A percentile compares a stretch with the other conserved stretches of the same genome.
Evolutionary conservation across 208 protist species (phyloP).

Genomic region (Wallacemonas sp.): DNA sequence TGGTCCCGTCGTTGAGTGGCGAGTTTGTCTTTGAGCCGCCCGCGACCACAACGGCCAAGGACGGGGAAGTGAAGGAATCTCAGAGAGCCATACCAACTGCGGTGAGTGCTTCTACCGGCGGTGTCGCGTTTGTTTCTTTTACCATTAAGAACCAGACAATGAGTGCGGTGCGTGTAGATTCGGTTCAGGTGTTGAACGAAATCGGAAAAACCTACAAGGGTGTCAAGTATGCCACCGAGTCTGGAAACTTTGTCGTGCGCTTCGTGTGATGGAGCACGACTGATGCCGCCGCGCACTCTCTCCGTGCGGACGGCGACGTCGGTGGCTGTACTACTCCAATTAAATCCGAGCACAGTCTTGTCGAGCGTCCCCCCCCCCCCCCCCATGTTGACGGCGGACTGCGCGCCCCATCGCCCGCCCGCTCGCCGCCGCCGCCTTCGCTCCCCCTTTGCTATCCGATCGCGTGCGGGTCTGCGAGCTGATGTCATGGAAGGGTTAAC

Average conservation of each 20-base stretch:
- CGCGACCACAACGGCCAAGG: neutral
- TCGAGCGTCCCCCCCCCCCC: too few species aligned
- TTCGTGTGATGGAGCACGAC: constrained; percentile 35
- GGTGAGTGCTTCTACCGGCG: constrained; percentile 21
- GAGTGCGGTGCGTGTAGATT: constrained; percentile 76
- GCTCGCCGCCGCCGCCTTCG: too few species aligned
- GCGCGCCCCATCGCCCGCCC: too few species aligned
- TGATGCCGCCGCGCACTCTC: neutral
- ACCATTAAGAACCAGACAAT: constrained; percentile 71
- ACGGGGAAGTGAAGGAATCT: neutral
- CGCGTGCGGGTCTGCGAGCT: too few species aligned
- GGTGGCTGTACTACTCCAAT: too few species aligned
- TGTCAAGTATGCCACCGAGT: constrained; percentile 78
- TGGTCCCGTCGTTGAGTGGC: constrained; percentile 67
- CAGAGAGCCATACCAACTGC: neutral
- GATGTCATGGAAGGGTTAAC: too few species aligned
- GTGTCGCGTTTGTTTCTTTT: constrained; percentile 63
- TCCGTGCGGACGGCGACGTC: neutral
- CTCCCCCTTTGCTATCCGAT: too few species aligned
- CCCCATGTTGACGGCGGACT: too few species aligned
- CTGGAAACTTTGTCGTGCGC: constrained; percentile 84
- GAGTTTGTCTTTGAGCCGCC: constrained; percentile 56
- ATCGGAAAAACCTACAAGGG: constrained; percentile 86
- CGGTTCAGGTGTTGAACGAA: constrained; percentile 83
- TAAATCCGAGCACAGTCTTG: too few species aligned